These are phyloP conservation scores for Trichoderma citrinoviride DNA, from an alignment of 2,329 filamentous ascomycete species.

Conservation along the genomic window DNA sequence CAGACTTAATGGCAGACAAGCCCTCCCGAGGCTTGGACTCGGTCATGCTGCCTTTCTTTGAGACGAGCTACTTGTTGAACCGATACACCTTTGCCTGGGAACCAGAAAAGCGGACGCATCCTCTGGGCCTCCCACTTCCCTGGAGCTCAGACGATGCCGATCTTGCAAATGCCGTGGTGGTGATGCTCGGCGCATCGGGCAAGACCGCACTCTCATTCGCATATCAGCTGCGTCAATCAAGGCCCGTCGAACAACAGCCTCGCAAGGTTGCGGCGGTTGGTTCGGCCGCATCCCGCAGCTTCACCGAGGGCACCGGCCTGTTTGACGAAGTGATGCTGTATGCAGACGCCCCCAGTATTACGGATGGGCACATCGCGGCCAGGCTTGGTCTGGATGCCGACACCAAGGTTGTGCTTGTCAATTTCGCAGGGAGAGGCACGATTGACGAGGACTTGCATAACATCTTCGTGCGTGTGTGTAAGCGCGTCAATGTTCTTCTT, in stretches of 20 bases:
- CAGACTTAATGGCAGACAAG: background rate
- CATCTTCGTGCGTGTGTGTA: background rate
- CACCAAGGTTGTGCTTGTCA: slow-evolving; percentile 1
- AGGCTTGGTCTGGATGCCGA: background rate
- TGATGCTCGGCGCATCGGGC: background rate
- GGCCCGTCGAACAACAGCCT: background rate
- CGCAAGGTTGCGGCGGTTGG: background rate
- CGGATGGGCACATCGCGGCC: background rate
- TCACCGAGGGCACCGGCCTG: background rate
- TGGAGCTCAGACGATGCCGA: background rate
- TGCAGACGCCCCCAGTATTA: background rate
- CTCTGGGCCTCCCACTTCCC: background rate
- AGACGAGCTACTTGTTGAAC: slow-evolving; percentile 1
- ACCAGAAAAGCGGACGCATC: background rate
- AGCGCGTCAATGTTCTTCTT: background rate
- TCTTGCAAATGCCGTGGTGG: background rate
- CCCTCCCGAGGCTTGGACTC: background rate
- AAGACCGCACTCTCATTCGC: slow-evolving; percentile 1
- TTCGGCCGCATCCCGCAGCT: background rate
- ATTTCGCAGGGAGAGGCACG: background rate
- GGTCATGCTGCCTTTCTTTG: background rate
- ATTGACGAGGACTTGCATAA: background rate
- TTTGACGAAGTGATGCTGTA: slow-evolving; percentile 2
- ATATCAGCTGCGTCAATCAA: background rate
- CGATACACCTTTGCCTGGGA: slow-evolving; percentile 2